Evolutionary conservation across 805 yeast genomes (phyloP).

Genomic region (Cyberlindnera nakhonratchasimensis): DNA sequence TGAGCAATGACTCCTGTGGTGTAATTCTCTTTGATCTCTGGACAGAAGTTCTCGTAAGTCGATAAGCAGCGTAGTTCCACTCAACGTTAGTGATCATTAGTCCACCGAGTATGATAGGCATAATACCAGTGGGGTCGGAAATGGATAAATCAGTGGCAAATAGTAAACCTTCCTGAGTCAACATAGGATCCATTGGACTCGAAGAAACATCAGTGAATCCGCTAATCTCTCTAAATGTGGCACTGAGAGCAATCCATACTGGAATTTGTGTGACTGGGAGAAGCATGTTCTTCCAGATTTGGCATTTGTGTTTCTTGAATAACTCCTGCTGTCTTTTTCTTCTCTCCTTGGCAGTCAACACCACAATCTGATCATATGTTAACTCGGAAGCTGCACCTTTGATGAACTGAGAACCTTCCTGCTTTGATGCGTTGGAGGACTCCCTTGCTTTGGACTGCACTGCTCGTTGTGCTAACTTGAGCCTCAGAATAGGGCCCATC

Average conservation of each 20-base stretch:
- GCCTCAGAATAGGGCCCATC: conserved; percentile 68
- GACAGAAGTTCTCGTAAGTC: conserved; percentile 35
- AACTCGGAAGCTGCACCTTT: conserved; percentile 35
- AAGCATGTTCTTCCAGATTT: conserved; percentile 73
- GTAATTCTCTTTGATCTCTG: conserved; percentile 49
- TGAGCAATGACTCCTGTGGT: conserved; percentile 60
- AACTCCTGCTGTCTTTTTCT: conserved; percentile 68
- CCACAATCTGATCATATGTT: conserved; percentile 72
- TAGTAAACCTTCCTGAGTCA: conserved; percentile 51
- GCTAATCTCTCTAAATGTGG: conserved; percentile 69
- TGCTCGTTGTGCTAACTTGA: conserved; percentile 41
- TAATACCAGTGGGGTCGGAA: conserved; percentile 56
- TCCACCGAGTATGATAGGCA: conserved; percentile 72
- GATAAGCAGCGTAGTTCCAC: conserved; percentile 69
- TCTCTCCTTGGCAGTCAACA: conserved; percentile 74
- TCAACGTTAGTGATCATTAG: conserved; percentile 75
- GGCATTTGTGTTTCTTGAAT: conserved; percentile 65
- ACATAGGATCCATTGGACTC: conserved; percentile 45
- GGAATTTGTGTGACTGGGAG: conserved; percentile 85
- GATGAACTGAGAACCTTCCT: conserved; percentile 15
- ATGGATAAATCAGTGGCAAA: conserved; percentile 61
- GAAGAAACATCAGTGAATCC: conserved; percentile 43
- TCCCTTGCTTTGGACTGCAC: conserved; percentile 26
- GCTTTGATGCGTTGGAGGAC: conserved; percentile 26
- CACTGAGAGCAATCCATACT: conserved; percentile 75